These are phyloP conservation scores for Ascochyta clinopodiicola DNA, from an alignment of 2,329 filamentous ascomycete genomes.

Conservation along the genomic window DNA sequence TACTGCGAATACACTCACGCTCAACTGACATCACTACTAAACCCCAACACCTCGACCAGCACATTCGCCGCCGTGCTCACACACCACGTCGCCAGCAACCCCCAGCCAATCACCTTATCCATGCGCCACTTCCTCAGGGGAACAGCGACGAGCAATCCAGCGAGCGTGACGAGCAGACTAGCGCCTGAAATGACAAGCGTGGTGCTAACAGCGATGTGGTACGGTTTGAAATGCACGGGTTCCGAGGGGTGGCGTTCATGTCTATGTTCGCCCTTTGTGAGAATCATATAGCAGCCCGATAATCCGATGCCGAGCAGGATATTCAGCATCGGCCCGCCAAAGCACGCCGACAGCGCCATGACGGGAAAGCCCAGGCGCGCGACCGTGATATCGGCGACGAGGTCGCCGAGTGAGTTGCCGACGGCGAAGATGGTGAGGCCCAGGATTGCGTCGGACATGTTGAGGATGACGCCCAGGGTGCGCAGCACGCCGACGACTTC, in stretches of 20 bases:
- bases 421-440: conserved; percentile 96
- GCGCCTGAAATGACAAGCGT: conserved; percentile 84
- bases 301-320: conserved; percentile 95
- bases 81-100: conserved; percentile 79
- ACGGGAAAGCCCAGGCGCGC: conserved; percentile 92
- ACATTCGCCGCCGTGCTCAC: conserved; percentile 84
- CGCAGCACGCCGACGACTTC: conserved; percentile 97
- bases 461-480: conserved; percentile 86
- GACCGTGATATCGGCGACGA: conserved; percentile 94
- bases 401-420: conserved; percentile 91
- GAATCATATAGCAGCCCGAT: conserved; percentile 85
- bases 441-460: conserved; percentile 93
- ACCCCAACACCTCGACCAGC: conserved; percentile 70
- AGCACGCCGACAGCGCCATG: conserved; percentile 94
- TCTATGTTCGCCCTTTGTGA: conserved; percentile 70
- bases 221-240: conserved; percentile 73
- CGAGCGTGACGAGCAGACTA: conserved; percentile 81
- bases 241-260: conserved; percentile 71
- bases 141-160: conserved; percentile 79
- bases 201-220: conserved; percentile 81
- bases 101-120: conserved; percentile 69
- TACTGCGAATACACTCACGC: neutral
- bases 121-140: conserved; percentile 58
- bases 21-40: conserved; percentile 39
- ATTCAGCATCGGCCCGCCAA: conserved; percentile 98